Conservation (phyloP, 768 basidiomycete species). For the Mycena olivaceomarginata region DNA sequence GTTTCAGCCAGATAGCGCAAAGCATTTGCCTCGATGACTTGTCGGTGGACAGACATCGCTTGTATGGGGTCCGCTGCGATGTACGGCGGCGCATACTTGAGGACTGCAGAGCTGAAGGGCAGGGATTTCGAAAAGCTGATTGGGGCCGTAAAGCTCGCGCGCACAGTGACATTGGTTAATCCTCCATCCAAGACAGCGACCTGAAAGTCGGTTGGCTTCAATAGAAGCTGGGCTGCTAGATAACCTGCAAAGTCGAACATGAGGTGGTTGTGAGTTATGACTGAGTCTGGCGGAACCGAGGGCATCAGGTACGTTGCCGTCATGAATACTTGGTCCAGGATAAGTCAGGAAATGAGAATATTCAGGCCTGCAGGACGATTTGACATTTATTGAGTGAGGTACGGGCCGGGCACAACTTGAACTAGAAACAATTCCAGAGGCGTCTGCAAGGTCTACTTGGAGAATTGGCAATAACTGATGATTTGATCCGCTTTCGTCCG, state of each 20-base stretch:
- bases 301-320: too few relatives aligned
- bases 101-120: constrained; percentile 35
- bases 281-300: too few relatives aligned
- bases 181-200: constrained; percentile 42
- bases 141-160: constrained; percentile 44
- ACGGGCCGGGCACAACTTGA: too few relatives aligned
- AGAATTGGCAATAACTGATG: too few relatives aligned
- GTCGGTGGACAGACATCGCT: constrained; percentile 45
- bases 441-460: too few relatives aligned
- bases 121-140: constrained; percentile 20
- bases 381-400: too few relatives aligned
- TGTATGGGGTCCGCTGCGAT: constrained; percentile 45
- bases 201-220: constrained; percentile 11
- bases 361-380: too few relatives aligned
- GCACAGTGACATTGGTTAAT: constrained; percentile 48
- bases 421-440: too few relatives aligned
- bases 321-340: too few relatives aligned
- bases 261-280: not conserved
- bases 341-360: too few relatives aligned
- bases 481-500: not conserved
- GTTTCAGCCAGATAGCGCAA: constrained; percentile 41
- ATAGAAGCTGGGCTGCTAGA: constrained; percentile 6
- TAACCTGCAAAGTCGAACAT: constrained; percentile 37
- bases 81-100: constrained; percentile 51
- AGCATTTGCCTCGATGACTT: constrained; percentile 48